Evolutionary conservation across 345 rosid genomes (phyloP), one percentile per base, ranked within the genome.

Genomic region (Eucalyptus viminalis): DNA sequence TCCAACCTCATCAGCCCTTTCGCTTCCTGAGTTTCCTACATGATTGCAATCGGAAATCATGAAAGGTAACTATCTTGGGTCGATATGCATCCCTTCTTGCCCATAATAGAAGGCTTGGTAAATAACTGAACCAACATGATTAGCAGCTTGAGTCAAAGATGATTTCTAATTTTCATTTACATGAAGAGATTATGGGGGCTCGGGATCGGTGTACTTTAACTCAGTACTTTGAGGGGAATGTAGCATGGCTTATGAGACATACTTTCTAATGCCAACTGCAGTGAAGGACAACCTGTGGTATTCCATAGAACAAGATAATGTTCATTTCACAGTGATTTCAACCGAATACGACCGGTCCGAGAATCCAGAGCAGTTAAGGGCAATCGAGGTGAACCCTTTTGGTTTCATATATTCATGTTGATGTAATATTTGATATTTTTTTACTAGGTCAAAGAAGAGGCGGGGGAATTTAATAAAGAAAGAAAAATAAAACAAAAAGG

Each of bases 171-270:
- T 24, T 21, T 69, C 67, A 29, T 19, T 51, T 58, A 3, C 56
- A 45, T 27, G 24, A 91, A 93, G 97, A 91, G 96, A 96, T 91
- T 96, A 96, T 81, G 31, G 34, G 34, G 86, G 22, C 14, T 88
- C 94, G 7, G 95, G 95, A 51, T 92, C 92, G 10, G 65, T 67
- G 43, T 96, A 95, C 87, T 6, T 6, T 3, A 45, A 86, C 90
- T 22, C 93, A 92, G 2, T 96, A 94, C 91, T 96, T 95, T 1
- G 96, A 96, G 97, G 97, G 37, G 97, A 94, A 92, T 95, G 97
- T 72, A 94, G 97, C 49, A 92, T 95, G 51, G 92, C 97, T 7
- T 94, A 94, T 29, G 97, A 96, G 92, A 92, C 95, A 21, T 95
- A 94, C 50, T 95, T 96, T 81, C 96, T 90, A 9, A 96, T 95